phyloP scores from a whole-genome alignment of 164 flowering plant genomes.

The Pachysandra terminalis region DNA sequence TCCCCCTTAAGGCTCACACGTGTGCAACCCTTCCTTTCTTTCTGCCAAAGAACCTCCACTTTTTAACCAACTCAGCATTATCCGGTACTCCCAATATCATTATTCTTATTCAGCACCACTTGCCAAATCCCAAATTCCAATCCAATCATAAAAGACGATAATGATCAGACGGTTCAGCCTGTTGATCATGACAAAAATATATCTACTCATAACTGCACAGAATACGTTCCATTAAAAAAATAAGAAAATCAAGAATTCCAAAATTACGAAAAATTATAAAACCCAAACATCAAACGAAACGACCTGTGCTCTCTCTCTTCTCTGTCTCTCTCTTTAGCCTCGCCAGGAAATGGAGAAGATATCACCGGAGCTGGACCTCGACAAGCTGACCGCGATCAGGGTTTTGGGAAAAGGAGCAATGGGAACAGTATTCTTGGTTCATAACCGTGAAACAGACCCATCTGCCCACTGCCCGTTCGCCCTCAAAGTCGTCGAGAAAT shows the following conservation, averaged over 20 bases:
- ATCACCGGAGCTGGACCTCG: conserved; percentile 34
- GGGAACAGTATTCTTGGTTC: conserved; percentile 89
- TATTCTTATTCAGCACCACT: not conserved
- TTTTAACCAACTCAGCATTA: not conserved
- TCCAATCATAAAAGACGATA: not conserved
- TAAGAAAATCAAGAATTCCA: not conserved
- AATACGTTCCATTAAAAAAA: not conserved
- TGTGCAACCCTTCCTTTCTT: not conserved
- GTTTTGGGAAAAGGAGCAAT: conserved; percentile 87
- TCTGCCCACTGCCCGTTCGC: conserved; percentile 53
- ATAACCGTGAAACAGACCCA: conserved; percentile 35
- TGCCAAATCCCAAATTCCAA: too few relatives aligned
- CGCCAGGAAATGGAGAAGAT: conserved; percentile 14
- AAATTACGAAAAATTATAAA: not conserved
- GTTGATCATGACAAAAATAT: too few relatives aligned
- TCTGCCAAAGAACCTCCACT: not conserved
- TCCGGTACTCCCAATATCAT: not conserved
- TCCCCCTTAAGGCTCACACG: too few relatives aligned
- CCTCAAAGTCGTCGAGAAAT: conserved; percentile 75
- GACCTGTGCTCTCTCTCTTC: not conserved
- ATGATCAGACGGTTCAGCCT: not conserved
- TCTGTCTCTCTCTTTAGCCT: not conserved
- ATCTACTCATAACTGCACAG: not conserved
- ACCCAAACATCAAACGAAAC: not conserved
- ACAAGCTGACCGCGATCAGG: conserved; percentile 47